phyloP scores from a whole-genome alignment of 768 basidiomycete species.

The Suillus luteus region DNA sequence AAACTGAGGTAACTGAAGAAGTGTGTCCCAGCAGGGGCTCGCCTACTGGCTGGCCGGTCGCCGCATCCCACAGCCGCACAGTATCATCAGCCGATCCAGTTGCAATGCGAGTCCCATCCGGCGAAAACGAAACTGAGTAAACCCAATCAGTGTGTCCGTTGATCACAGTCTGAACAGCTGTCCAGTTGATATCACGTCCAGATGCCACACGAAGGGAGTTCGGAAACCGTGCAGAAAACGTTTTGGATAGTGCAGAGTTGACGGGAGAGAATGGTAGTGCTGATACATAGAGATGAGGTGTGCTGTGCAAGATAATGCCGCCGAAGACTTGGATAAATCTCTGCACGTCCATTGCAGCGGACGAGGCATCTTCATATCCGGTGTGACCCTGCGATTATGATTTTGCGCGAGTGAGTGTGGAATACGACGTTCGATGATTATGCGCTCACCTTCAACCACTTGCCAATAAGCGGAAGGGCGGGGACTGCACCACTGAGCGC shows the following conservation, averaged over 20 bases:
- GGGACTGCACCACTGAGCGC: background rate
- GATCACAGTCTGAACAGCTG: background rate
- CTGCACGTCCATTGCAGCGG: background rate
- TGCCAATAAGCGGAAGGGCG: background rate
- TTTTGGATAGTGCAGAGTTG: background rate
- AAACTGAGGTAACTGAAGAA: accelerated
- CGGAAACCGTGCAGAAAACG: background rate
- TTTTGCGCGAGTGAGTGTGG: background rate
- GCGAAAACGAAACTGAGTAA: background rate
- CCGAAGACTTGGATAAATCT: conserved; percentile 1
- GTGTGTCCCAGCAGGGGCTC: background rate
- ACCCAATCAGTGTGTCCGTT: background rate
- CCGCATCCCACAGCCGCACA: background rate
- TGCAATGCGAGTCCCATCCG: conserved; percentile 1
- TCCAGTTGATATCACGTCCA: background rate
- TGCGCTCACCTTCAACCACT: background rate
- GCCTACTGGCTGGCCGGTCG: background rate
- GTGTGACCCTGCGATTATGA: background rate
- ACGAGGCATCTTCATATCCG: background rate
- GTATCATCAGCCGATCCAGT: background rate
- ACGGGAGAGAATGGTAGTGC: background rate
- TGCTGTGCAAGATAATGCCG: background rate
- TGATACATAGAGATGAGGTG: background rate
- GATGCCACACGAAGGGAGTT: background rate
- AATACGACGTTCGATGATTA: accelerated